Percentiles rank a stretch among this genome's conserved stretches.
These are phyloP conservation scores for Polychytrium aggregatum DNA, from an alignment of 192 early-diverging fungal species.

Conservation along the genomic window DNA sequence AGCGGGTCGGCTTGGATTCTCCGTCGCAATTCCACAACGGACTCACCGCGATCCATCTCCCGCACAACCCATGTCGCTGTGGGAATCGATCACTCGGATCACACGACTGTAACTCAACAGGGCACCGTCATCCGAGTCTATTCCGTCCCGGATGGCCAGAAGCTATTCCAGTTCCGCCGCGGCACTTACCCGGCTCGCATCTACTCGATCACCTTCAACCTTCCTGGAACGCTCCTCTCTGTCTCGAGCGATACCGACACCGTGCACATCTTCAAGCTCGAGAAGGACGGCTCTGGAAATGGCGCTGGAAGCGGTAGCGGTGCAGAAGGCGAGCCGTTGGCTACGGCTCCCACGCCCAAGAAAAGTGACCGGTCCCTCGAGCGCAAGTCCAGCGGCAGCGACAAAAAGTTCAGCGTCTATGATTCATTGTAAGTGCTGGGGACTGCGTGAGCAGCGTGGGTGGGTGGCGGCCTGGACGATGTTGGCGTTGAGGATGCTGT, in stretches of 20 bases:
- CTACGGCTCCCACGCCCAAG: neutral
- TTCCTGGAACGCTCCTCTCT: constrained; percentile 55
- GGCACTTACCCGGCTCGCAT: constrained; percentile 88
- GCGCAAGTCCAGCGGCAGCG: too few species aligned
- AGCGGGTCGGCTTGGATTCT: too few species aligned
- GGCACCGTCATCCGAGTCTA: constrained; percentile 97
- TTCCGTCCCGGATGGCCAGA: constrained; percentile 69
- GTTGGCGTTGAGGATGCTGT: too few species aligned
- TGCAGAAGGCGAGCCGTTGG: neutral
- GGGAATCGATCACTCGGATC: too few species aligned
- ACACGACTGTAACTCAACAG: constrained; percentile 6
- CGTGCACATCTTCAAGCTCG: constrained; percentile 85
- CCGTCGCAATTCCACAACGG: too few species aligned
- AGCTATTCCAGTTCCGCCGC: constrained; percentile 86
- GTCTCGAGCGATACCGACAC: constrained; percentile 90
- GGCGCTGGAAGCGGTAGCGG: neutral
- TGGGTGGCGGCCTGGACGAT: too few species aligned
- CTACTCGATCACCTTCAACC: constrained; percentile 82
- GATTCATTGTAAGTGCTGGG: constrained; percentile 20
- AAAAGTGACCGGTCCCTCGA: constrained; percentile 3
- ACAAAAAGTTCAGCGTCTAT: constrained; percentile 11
- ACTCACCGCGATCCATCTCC: too few species aligned
- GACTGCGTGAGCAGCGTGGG: too few species aligned
- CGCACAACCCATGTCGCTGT: too few species aligned
- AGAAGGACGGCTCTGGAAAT: neutral